Conservation (phyloP, 495 filamentous ascomycete species). For the Hypoxylon perforatum region DNA sequence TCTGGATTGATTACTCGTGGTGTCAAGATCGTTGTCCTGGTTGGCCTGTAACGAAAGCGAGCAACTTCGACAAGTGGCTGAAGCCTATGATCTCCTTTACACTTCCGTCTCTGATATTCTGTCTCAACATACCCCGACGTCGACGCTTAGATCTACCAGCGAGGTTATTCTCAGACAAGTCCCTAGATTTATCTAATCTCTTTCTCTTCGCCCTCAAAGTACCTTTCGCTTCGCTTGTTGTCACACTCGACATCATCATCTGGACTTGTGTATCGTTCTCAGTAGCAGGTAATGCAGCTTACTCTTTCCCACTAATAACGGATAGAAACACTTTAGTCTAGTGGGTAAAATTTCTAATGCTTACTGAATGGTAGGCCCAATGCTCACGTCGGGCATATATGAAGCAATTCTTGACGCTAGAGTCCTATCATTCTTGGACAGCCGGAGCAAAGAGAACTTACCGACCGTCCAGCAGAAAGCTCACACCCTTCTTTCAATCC, state of each 20-base stretch:
- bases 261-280: constrained; percentile 47
- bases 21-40: constrained; percentile 26
- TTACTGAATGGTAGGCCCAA: too few species aligned
- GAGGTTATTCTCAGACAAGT: not conserved
- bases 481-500: constrained; percentile 23
- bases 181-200: not conserved
- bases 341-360: too few species aligned
- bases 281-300: too few species aligned
- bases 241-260: constrained; percentile 42
- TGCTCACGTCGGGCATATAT: constrained; percentile 48
- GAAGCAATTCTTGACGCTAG: constrained; percentile 47
- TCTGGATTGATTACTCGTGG: constrained; percentile 35
- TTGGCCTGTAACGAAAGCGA: constrained; percentile 19
- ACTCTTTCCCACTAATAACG: too few species aligned
- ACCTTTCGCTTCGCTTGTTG: constrained; percentile 31
- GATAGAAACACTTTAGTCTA: too few species aligned
- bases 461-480: constrained; percentile 25
- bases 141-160: constrained; percentile 8
- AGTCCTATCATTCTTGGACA: constrained; percentile 26
- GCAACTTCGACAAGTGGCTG: constrained; percentile 30
- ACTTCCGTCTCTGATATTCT: constrained; percentile 41
- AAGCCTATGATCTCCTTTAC: constrained; percentile 40
- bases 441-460: constrained; percentile 4
- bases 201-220: not conserved
- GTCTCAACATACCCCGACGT: constrained; percentile 39